These are phyloP conservation scores for Pseudopediastrum boryanum DNA, from an alignment of 139 green algal genomes.

Conservation along the genomic window DNA sequence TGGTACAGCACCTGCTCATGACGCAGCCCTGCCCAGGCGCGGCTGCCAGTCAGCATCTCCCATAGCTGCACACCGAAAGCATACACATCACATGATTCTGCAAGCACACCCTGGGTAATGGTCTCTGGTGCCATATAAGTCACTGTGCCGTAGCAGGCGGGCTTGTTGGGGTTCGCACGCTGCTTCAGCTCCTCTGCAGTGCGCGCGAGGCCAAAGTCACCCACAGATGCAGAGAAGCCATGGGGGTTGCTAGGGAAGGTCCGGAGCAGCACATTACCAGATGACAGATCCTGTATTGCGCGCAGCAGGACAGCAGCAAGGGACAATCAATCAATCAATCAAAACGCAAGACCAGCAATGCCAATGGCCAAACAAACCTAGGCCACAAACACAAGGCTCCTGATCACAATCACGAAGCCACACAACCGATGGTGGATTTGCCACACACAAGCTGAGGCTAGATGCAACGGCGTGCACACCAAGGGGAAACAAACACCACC, in stretches of 20 bases:
- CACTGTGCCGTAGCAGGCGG: conserved; percentile 33
- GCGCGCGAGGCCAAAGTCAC: conserved; percentile 63
- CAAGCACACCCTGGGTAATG: conserved; percentile 15
- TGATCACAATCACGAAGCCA: too few relatives aligned
- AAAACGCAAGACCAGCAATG: too few relatives aligned
- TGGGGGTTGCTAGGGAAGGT: conserved; percentile 25
- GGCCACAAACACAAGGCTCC: too few relatives aligned
- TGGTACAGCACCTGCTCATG: neutral
- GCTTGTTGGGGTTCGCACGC: neutral
- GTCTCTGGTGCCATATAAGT: conserved; percentile 36
- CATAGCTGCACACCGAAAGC: conserved; percentile 41
- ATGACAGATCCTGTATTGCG: conserved; percentile 63
- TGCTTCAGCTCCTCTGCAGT: conserved; percentile 9
- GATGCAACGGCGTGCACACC: too few relatives aligned
- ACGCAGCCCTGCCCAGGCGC: conserved; percentile 22
- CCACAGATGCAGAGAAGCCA: conserved; percentile 59
- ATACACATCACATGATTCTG: conserved; percentile 19
- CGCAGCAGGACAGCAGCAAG: too few relatives aligned
- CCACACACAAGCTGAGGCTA: too few relatives aligned
- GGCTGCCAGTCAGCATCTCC: conserved; percentile 40
- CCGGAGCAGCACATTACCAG: conserved; percentile 62
- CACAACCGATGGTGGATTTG: too few relatives aligned
- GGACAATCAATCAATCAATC: too few relatives aligned
- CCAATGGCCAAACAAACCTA: too few relatives aligned
- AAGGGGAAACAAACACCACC: too few relatives aligned